Conservation (phyloP, 495 filamentous ascomycete genomes). For the Chaetomidium leptoderma region DNA sequence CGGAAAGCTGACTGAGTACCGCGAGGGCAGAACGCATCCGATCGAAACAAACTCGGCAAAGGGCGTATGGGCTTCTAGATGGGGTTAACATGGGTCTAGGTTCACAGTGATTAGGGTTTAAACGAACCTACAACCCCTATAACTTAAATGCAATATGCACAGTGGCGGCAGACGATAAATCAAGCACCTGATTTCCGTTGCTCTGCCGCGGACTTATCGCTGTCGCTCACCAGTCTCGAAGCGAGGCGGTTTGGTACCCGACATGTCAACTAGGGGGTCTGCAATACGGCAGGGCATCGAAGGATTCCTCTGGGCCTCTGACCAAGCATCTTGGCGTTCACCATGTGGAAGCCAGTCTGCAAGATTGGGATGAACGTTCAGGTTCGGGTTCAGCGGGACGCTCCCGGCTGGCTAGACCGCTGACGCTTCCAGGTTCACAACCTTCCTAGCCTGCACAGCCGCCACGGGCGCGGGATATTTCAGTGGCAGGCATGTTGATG, state of each 20-base stretch:
- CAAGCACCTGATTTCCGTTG: too few relatives aligned
- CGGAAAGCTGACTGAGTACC: too few relatives aligned
- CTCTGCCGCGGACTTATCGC: background rate
- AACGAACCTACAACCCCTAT: too few relatives aligned
- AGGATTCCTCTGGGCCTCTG: too few relatives aligned
- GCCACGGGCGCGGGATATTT: background rate
- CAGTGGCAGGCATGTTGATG: background rate
- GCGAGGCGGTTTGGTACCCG: background rate
- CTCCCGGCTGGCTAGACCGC: constrained; percentile 6
- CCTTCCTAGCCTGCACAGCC: background rate
- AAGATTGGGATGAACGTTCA: background rate
- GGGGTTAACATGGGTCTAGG: too few relatives aligned
- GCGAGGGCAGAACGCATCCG: too few relatives aligned
- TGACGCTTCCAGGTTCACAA: background rate
- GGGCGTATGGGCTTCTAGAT: too few relatives aligned
- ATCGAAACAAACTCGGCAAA: too few relatives aligned
- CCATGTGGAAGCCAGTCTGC: background rate
- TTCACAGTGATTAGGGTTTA: too few relatives aligned
- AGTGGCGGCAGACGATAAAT: too few relatives aligned
- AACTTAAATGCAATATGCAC: too few relatives aligned
- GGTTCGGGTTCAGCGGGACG: background rate
- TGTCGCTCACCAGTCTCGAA: background rate
- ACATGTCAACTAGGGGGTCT: background rate
- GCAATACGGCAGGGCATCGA: too few relatives aligned
- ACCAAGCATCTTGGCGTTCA: background rate